Base-by-base conservation (phyloP, 805 yeast genomes). In the Yarrowia sp. region DNA sequence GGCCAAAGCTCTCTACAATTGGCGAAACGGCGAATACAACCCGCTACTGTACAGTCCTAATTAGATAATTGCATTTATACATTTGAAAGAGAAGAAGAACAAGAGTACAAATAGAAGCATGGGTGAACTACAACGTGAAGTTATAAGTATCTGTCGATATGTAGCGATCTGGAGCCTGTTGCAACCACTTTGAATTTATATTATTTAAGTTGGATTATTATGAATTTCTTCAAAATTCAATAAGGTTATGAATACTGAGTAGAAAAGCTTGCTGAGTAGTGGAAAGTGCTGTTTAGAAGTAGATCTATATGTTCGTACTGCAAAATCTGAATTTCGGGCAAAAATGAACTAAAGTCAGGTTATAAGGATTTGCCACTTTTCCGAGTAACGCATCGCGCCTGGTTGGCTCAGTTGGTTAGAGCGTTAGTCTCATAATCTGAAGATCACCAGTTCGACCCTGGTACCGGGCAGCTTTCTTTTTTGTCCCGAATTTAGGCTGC, bases 361-460 rank as follows among this genome's bases (percentile, higher is more conserved):
- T 8, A 8, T 2, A 38, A 38, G 26, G 16, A n/a, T 16, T 10
- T 8, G 3, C 2, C 48, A 9, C 48, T 1, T 43, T 16, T 43
- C 14, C 3, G 5, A 16, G 48, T 14, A n/a, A 11, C 16, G 12
- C 38, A 11, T 1, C 26, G 19, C n/a, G 59, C 59, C 59, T 53
- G 59, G 59, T 53, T 53, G 59, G 64, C 64, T 56, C 64, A 56
- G 64, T 56, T 56, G 64, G 64, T 56, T 56, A 56, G 64, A 56
- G 64, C 64, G 64, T 56, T 56, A 56, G 64, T 56, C 64, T 56
- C 64, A 56, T 56, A 56, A 56, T 56, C 64, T 56, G 64, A 56
- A 56, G 64, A 56, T 56, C 64, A 56, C 64, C 64, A 56, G 64
- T 56, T 56, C 64, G 64, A 56, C 49, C 64, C 64, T 56, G 64